phyloP scores from a whole-genome alignment of 2,329 filamentous ascomycete species.

The Epichloe aotearoae region DNA sequence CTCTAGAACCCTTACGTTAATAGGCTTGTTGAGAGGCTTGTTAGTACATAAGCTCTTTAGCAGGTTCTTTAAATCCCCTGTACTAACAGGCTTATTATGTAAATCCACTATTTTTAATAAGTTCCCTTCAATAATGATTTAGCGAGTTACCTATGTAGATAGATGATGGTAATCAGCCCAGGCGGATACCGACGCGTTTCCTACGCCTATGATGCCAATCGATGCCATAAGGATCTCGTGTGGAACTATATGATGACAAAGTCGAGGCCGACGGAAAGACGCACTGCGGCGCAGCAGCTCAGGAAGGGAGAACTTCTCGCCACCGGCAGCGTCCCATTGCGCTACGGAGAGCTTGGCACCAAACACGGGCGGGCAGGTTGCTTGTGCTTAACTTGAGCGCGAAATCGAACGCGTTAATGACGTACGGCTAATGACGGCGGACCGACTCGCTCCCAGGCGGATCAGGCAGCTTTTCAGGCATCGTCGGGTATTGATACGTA shows the following conservation, averaged over 20 bases:
- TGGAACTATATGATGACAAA: constrained; percentile 49
- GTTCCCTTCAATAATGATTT: too few relatives aligned
- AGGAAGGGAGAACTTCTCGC: constrained; percentile 44
- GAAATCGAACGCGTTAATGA: constrained; percentile 65
- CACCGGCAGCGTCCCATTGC: constrained; percentile 26
- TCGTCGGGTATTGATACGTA: too few relatives aligned
- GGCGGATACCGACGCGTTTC: too few relatives aligned
- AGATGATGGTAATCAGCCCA: too few relatives aligned
- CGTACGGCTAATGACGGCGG: constrained; percentile 42
- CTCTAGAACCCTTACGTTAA: too few relatives aligned
- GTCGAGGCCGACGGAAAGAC: constrained; percentile 49
- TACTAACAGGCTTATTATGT: too few relatives aligned
- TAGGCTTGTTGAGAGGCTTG: too few relatives aligned
- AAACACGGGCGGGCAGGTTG: constrained; percentile 48
- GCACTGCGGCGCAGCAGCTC: constrained; percentile 54
- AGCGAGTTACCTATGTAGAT: too few relatives aligned
- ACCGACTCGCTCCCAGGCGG: constrained; percentile 2
- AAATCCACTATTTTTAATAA: too few relatives aligned
- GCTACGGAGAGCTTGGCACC: constrained; percentile 39
- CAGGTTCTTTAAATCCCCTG: too few relatives aligned
- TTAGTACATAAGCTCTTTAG: too few relatives aligned
- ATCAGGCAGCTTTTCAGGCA: too few relatives aligned
- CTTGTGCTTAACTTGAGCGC: constrained; percentile 51
- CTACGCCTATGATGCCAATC: not conserved
- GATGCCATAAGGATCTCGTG: constrained; percentile 25